phyloP scores from a whole-genome alignment of 106 monocot species.

The Acorus gramineus region DNA sequence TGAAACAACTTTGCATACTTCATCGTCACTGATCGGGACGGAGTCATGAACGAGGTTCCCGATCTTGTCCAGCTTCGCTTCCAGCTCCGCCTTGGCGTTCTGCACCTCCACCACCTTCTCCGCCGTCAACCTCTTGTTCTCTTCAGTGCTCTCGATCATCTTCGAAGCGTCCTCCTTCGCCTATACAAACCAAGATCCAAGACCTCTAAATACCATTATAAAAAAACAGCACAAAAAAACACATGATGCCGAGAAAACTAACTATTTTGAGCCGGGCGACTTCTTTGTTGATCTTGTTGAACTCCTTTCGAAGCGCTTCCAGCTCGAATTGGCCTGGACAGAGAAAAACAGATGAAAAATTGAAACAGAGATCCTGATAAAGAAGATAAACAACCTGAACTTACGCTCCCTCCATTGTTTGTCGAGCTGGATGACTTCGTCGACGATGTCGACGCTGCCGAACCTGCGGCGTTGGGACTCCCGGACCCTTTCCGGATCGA shows the following conservation, averaged over 20 bases:
- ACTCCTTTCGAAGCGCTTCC: slow-evolving; percentile 65
- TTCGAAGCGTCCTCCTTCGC: slow-evolving; percentile 65
- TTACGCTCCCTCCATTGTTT: slow-evolving; percentile 84
- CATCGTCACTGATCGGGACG: slow-evolving; percentile 76
- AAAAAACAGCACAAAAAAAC: background rate
- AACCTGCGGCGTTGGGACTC: slow-evolving; percentile 92
- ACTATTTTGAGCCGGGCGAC: slow-evolving; percentile 70
- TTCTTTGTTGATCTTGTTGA: slow-evolving; percentile 84
- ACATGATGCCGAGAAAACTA: background rate
- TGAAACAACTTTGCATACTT: slow-evolving; percentile 21
- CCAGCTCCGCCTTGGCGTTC: slow-evolving; percentile 62
- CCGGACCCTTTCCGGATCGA: slow-evolving; percentile 60
- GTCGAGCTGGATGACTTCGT: slow-evolving; percentile 87
- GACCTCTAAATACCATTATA: background rate
- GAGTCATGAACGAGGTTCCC: slow-evolving; percentile 92
- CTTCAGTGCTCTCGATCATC: slow-evolving; percentile 73
- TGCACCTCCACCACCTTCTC: slow-evolving; percentile 78
- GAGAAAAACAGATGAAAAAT: background rate
- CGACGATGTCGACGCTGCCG: slow-evolving; percentile 73
- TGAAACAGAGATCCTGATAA: background rate
- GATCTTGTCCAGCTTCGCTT: slow-evolving; percentile 50
- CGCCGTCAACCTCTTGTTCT: slow-evolving; percentile 50
- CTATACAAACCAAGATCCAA: slow-evolving; percentile 14
- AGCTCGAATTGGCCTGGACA: slow-evolving; percentile 78
- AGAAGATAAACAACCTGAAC: background rate